Evolutionary conservation across 441 rosid species (phyloP).

Genomic region (Gossypium schwendimanii): DNA sequence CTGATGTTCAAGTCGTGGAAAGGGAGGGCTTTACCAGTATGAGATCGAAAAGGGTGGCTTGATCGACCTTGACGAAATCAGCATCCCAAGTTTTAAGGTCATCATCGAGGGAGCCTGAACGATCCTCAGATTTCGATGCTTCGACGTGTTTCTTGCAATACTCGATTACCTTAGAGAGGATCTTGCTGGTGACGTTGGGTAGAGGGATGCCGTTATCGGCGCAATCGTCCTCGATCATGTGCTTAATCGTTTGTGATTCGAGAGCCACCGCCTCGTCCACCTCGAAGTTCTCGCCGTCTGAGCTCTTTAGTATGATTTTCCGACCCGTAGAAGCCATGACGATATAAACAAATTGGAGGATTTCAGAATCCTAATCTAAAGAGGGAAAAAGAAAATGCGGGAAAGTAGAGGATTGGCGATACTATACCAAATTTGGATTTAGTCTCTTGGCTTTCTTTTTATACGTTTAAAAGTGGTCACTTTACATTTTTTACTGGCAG

Average conservation of each 20-base stretch:
- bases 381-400: not conserved
- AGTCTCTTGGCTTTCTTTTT: too few relatives aligned
- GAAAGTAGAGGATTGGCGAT: not conserved
- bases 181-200: slow-evolving; percentile 37
- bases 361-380: not conserved
- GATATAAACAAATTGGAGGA: not conserved
- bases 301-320: slow-evolving; percentile 25
- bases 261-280: slow-evolving; percentile 44
- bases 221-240: slow-evolving; percentile 52
- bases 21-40: slow-evolving; percentile 23
- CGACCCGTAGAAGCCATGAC: slow-evolving; percentile 9
- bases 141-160: slow-evolving; percentile 44
- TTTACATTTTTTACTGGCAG: too few relatives aligned
- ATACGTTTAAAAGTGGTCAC: too few relatives aligned
- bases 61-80: slow-evolving; percentile 42
- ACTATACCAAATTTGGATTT: too few relatives aligned
- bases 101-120: slow-evolving; percentile 14
- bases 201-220: slow-evolving; percentile 38
- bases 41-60: slow-evolving; percentile 44
- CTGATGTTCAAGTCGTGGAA: not conserved
- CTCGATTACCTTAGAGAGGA: slow-evolving; percentile 39
- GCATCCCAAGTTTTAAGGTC: slow-evolving; percentile 39
- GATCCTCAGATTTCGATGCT: slow-evolving; percentile 1
- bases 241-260: slow-evolving; percentile 44
- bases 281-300: slow-evolving; percentile 42